These are phyloP conservation scores for Aspergillus alliaceus DNA, from an alignment of 2,329 filamentous ascomycete species.

Conservation along the genomic window DNA sequence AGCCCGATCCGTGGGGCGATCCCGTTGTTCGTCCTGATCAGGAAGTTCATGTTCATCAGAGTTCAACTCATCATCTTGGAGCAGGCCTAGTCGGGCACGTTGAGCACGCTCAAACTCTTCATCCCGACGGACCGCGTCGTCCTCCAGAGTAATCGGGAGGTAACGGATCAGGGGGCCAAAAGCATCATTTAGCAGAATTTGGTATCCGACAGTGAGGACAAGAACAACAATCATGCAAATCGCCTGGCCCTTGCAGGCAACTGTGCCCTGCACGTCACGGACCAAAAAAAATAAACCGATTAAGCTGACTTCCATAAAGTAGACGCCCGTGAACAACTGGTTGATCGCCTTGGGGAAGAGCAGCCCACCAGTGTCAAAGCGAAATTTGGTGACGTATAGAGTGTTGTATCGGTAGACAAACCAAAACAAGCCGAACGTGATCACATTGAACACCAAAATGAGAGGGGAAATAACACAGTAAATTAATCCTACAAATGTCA, in stretches of 20 bases:
- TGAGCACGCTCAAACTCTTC: constrained; percentile 82
- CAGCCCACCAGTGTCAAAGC: constrained; percentile 86
- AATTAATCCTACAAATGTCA: constrained; percentile 57
- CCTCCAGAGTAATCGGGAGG: constrained; percentile 90
- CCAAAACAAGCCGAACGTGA: constrained; percentile 91
- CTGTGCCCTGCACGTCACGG: constrained; percentile 53
- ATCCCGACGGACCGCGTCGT: constrained; percentile 89
- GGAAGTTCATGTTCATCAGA: constrained; percentile 31
- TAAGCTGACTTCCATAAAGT: constrained; percentile 89
- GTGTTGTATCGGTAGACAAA: constrained; percentile 95
- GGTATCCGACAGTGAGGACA: constrained; percentile 72
- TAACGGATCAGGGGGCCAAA: constrained; percentile 86
- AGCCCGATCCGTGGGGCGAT: constrained; percentile 36
- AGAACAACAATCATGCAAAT: constrained; percentile 79
- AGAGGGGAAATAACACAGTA: constrained; percentile 88
- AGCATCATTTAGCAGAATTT: constrained; percentile 75
- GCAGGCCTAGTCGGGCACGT: constrained; percentile 65
- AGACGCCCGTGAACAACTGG: constrained; percentile 90
- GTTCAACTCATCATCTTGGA: constrained; percentile 43
- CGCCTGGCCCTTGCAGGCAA: constrained; percentile 71
- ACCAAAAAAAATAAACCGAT: constrained; percentile 88
- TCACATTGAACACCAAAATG: constrained; percentile 87
- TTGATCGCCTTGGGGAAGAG: constrained; percentile 92
- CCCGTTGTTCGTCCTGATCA: constrained; percentile 44
- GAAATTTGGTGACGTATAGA: constrained; percentile 88